Evolutionary conservation across 2,329 filamentous ascomycete genomes (phyloP), one percentile per base, ranked within the genome.

Genomic region (Venturia asperata): DNA sequence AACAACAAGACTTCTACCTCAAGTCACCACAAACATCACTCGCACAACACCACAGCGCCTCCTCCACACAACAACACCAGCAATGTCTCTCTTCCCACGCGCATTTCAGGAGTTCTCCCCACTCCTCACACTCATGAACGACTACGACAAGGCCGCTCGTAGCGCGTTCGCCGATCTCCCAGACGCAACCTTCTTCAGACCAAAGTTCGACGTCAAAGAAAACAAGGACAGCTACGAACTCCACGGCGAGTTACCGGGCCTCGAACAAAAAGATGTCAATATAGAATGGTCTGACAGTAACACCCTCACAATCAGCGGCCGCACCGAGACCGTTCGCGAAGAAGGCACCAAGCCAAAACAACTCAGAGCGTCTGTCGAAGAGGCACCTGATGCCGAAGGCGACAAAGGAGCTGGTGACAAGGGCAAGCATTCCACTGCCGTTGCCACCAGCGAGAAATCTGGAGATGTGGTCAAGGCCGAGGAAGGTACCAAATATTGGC

Each of bases 211-310:
- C 71, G 82, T 92, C 67, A 87, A 85, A 74, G 90, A 94, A 79
- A 84, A 82, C 13, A 82, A 83, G 67, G 77, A 84, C 5, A 74
- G 79, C 68, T 93, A 91, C 73, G 87, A 93, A 76, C 86, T 93
- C 24, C 86, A 92, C 71, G 90, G 90, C 71, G 90, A 93, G 76
- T 84, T 93, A 6, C 87, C 90, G 0, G 90, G 90, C 65, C 80
- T 92, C 70, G 83, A 84, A 68, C 89, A 90, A 77, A 85, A 90
- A 70, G 81, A 92, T 71, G 79, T 93, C 72, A 80, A 83, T 73
- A 89, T 93, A 73, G 89, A 93, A 72, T 93, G 92, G 81, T 87
- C 85, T 67, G 89, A 92, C 73, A 80, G 83, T 52, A 87, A 90
- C 77, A 92, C 88, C 17, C 78, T 93, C 55, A 82, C 85, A 68